phyloP scores from a whole-genome alignment of 1,139 yeast genomes.

The Sugiyamaella paludigena region DNA sequence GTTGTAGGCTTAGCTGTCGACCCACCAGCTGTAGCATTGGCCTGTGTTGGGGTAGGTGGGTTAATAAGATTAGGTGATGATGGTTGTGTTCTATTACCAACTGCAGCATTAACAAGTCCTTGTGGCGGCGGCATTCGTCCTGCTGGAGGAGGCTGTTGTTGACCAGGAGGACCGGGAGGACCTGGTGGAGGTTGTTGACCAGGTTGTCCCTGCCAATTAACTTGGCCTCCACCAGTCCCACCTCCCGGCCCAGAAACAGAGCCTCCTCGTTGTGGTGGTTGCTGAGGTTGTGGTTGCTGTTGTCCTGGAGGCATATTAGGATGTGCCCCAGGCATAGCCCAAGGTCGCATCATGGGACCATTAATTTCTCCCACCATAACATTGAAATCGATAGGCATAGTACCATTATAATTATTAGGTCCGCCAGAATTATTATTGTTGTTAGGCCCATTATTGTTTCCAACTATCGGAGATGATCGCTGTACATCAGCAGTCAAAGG shows the following conservation, averaged over 20 bases:
- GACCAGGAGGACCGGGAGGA: conserved; percentile 3
- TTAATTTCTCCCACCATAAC: conserved; percentile 34
- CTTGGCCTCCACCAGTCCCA: conserved; percentile 8
- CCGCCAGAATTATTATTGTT: conserved; percentile 8
- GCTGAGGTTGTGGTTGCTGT: conserved; percentile 14
- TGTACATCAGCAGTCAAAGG: conserved; percentile 27
- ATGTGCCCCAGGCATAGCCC: conserved; percentile 18
- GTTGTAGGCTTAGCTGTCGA: not conserved
- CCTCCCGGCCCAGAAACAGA: conserved; percentile 8
- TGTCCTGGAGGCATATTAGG: conserved; percentile 19
- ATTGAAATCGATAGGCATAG: conserved; percentile 31
- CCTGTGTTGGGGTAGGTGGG: conserved; percentile 50
- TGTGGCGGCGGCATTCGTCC: conserved; percentile 33
- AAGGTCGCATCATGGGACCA: conserved; percentile 27
- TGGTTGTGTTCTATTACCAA: conserved; percentile 32
- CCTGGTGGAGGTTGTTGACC: too few species aligned
- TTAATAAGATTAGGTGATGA: conserved; percentile 38
- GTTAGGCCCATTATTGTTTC: conserved; percentile 5
- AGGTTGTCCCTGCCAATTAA: conserved; percentile 8
- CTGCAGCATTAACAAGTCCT: conserved; percentile 25
- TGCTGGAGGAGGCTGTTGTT: not conserved
- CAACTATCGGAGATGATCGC: conserved; percentile 20
- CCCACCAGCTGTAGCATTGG: conserved; percentile 38
- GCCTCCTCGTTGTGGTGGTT: conserved; percentile 16
- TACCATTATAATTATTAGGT: conserved; percentile 17